A percentile compares a stretch with the other conserved stretches of the same genome.
phyloP scores from a whole-genome alignment of 345 rosid genomes.

The Eucalyptus marginata region DNA sequence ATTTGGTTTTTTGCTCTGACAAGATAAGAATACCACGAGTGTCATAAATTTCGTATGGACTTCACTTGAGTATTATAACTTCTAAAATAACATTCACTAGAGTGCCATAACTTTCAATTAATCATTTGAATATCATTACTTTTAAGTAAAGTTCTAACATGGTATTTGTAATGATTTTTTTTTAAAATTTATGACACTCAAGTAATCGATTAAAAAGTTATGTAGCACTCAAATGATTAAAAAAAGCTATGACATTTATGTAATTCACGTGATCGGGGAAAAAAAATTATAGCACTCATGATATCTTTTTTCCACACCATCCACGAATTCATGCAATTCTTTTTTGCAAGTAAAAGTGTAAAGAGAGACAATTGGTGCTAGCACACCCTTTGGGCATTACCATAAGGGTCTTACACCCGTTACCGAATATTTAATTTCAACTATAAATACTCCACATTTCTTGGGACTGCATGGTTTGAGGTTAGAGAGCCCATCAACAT shows the following conservation, averaged over 20 bases:
- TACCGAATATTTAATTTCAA: background rate
- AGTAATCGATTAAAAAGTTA: too few species aligned
- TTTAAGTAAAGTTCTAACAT: too few species aligned
- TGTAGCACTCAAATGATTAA: background rate
- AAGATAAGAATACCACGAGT: too few species aligned
- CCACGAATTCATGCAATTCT: background rate
- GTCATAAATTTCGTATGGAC: background rate
- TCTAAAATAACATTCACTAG: too few species aligned
- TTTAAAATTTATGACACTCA: too few species aligned
- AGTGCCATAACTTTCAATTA: too few species aligned
- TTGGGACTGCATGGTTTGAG: background rate
- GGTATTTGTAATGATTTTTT: background rate
- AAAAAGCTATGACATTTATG: too few species aligned
- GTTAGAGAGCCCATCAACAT: background rate
- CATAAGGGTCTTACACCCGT: background rate
- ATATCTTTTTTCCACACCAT: background rate
- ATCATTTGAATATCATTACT: background rate
- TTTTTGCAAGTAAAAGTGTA: background rate
- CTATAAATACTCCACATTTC: background rate
- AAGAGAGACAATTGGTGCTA: background rate
- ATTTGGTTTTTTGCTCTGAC: background rate
- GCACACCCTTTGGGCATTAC: background rate
- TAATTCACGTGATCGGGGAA: fast-evolving
- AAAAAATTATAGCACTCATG: too few species aligned
- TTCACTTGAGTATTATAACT: background rate